Evolutionary conservation across 306 rosid species (phyloP).

Genomic region (Ammopiptanthus mongolicus): DNA sequence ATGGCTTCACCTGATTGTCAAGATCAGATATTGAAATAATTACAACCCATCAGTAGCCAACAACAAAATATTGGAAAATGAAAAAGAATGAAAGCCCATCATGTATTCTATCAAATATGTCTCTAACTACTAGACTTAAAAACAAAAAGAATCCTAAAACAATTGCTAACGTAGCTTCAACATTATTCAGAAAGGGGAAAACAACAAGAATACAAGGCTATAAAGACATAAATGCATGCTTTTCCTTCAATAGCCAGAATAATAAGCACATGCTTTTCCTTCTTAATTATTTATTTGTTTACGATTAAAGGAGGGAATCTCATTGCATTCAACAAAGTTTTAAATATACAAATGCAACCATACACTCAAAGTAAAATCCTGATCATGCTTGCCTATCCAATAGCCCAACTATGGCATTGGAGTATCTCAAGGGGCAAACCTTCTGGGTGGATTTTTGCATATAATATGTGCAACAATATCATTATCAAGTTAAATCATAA

Average conservation of each 20-base stretch:
- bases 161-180: constrained; percentile 5
- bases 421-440: background rate
- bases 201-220: background rate
- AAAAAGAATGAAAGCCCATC: background rate
- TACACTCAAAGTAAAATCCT: background rate
- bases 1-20: constrained; percentile 76
- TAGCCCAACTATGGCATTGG: constrained; percentile 9
- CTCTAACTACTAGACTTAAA: background rate
- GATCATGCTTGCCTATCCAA: background rate
- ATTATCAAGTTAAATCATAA: background rate
- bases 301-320: constrained; percentile 1
- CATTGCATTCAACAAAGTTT: background rate
- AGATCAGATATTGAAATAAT: constrained; percentile 10
- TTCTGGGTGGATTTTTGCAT: background rate
- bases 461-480: background rate
- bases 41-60: constrained; percentile 17
- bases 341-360: constrained; percentile 5
- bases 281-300: background rate
- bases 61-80: background rate
- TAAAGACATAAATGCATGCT: too few relatives aligned
- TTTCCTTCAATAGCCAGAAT: background rate
- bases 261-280: background rate
- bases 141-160: background rate
- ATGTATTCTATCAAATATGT: background rate
- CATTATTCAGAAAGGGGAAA: background rate